Base-by-base conservation (phyloP, 768 basidiomycete species). In the Rubroboletus satanas region DNA sequence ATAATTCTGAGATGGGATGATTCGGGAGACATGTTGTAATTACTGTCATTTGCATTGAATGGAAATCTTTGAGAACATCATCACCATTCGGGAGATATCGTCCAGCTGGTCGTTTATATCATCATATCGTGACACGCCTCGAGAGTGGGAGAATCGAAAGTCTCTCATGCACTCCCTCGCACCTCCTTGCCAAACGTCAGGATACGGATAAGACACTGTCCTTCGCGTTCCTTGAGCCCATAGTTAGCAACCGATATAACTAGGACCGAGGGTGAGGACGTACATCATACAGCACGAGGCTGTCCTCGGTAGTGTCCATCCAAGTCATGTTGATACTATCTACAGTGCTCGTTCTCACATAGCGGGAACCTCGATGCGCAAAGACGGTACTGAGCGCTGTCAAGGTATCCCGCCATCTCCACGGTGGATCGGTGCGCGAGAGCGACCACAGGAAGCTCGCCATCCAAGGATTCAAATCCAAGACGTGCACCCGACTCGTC, bases 271-370 rank as follows among this genome's bases (percentile, higher is more conserved):
- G 21, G 26, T 4, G 18, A 37, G 43, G 36, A 71, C 80, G 44
- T 65, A 83, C 84, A 58, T 83, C 66, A 56, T 83, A 75, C 49
- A 86, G 63, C 50, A 84, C 69, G 18, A 85, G 74, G 52, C 83
- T 83, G 57, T 86, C 84, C 64, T 85, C 84, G 11, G 81, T 85
- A 38, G 77, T 76, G 38, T 75, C 72, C 52, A 84, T 70, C 65
- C 76, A 78, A 35, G 82, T 78, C 50, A 84, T 74, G 35, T 67
- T 70, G 46, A 75, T 69, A 9, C 75, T 71, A 54, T 78, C 74
- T 3, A 79, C 76, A 15, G 78, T 80, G 50, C 73, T 72, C 14
- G 69, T 72, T 46, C 67, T 59, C 3, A 71, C 62, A 47, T 66
- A 71, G 33, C 51, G 60, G 15, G 62, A 51, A 31, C 58, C 63